phyloP scores from a whole-genome alignment of 2,329 filamentous ascomycete species.

The Stachybotrys chlorohalonatus region DNA sequence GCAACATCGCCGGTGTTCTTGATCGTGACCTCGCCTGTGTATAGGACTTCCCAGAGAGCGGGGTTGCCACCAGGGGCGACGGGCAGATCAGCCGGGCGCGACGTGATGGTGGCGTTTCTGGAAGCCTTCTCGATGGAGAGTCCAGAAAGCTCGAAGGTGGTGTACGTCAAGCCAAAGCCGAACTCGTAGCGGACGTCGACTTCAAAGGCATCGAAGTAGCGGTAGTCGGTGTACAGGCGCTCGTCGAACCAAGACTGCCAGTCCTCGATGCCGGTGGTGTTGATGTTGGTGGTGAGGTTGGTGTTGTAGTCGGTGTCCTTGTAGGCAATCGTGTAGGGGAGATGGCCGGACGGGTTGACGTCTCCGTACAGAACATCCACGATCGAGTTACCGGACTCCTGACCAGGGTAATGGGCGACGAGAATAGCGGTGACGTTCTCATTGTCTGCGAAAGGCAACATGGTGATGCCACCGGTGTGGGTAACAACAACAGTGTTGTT shows the following conservation, averaged over 20 bases:
- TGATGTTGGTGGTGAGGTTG: slow-evolving; percentile 29
- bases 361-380: slow-evolving; percentile 50
- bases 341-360: slow-evolving; percentile 44
- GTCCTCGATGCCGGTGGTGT: slow-evolving; percentile 36
- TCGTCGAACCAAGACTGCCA: slow-evolving; percentile 44
- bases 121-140: slow-evolving; percentile 22
- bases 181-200: slow-evolving; percentile 45
- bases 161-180: slow-evolving; percentile 48
- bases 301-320: slow-evolving; percentile 46
- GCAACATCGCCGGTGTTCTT: slow-evolving; percentile 12
- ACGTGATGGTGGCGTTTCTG: not conserved
- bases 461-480: slow-evolving; percentile 53
- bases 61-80: slow-evolving; percentile 26
- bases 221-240: slow-evolving; percentile 44
- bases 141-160: slow-evolving; percentile 38
- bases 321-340: slow-evolving; percentile 53
- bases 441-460: slow-evolving; percentile 54
- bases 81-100: not conserved
- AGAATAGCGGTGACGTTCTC: slow-evolving; percentile 56
- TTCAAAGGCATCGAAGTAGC: slow-evolving; percentile 39
- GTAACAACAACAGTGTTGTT: slow-evolving; percentile 55
- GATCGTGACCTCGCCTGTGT: not conserved
- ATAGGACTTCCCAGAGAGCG: slow-evolving; percentile 15
- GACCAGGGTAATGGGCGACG: slow-evolving; percentile 55
- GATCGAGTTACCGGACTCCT: slow-evolving; percentile 49